Evolutionary conservation across 2,329 filamentous ascomycete species (phyloP).

Genomic region (Arthrobotrys sphaeroides): DNA sequence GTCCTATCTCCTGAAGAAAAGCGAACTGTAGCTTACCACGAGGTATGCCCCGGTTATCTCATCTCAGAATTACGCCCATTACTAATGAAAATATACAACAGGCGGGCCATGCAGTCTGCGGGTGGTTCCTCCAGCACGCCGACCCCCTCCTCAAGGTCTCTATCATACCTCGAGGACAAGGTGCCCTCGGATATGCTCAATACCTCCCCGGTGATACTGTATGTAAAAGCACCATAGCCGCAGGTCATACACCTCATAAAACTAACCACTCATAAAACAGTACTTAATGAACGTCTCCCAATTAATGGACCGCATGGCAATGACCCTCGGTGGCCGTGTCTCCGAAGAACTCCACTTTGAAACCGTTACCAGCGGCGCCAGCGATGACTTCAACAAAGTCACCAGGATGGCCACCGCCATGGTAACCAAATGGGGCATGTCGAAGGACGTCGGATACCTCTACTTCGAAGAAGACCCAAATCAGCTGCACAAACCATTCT

Average conservation of each 20-base stretch:
- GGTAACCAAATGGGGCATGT: constrained; percentile 99
- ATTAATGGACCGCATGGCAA: constrained; percentile 99
- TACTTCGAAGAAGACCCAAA: constrained; percentile 85
- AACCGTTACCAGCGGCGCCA: constrained; percentile 92
- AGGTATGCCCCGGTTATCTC: constrained; percentile 61
- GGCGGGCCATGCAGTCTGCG: constrained; percentile 96
- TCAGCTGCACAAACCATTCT: constrained; percentile 92
- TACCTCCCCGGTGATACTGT: constrained; percentile 88
- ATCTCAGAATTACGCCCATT: neutral
- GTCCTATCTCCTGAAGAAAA: constrained; percentile 94
- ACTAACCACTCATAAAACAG: constrained; percentile 6
- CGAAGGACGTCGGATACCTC: constrained; percentile 87
- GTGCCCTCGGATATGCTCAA: constrained; percentile 93
- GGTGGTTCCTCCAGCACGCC: constrained; percentile 97
- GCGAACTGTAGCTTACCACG: constrained; percentile 95
- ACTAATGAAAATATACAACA: neutral
- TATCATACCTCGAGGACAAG: constrained; percentile 95
- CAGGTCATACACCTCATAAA: neutral
- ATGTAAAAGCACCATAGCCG: neutral
- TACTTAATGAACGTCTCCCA: constrained; percentile 97
- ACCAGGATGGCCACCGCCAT: constrained; percentile 94
- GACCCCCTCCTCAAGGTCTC: constrained; percentile 97
- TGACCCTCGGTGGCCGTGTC: constrained; percentile 95
- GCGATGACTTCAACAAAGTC: constrained; percentile 98
- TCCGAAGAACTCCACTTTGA: constrained; percentile 97